Conservation (phyloP, 305 asterid species). For the Solanum hybrid region DNA sequence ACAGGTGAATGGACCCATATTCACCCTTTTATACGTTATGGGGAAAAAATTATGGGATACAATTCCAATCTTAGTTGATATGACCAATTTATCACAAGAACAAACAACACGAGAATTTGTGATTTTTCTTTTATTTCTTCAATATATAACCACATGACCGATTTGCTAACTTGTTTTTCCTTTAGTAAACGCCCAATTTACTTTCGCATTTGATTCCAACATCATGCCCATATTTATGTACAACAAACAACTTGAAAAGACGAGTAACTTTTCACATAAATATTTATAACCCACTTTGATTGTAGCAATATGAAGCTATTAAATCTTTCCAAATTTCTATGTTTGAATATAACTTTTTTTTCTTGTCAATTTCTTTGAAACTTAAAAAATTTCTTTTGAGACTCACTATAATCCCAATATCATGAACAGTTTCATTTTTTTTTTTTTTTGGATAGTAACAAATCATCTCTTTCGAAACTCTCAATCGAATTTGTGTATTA, state of each 20-base stretch:
- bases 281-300: neutral
- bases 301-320: neutral
- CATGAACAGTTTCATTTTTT: neutral
- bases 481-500: neutral
- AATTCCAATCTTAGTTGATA: neutral
- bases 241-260: neutral
- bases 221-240: neutral
- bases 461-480: neutral
- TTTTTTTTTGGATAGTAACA: neutral
- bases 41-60: neutral
- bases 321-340: neutral
- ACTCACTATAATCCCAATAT: neutral
- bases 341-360: neutral
- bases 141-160: neutral
- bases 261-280: no score
- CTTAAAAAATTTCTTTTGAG: neutral
- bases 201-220: neutral
- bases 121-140: neutral
- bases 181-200: neutral
- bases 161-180: neutral
- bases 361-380: neutral
- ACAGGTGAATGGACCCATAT: neutral
- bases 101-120: neutral
- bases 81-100: neutral
- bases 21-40: neutral